A percentile compares a stretch with the other conserved stretches of the same genome.
phyloP scores from a whole-genome alignment of 1,139 yeast genomes.

The Yamadazyma songkhlaensis region DNA sequence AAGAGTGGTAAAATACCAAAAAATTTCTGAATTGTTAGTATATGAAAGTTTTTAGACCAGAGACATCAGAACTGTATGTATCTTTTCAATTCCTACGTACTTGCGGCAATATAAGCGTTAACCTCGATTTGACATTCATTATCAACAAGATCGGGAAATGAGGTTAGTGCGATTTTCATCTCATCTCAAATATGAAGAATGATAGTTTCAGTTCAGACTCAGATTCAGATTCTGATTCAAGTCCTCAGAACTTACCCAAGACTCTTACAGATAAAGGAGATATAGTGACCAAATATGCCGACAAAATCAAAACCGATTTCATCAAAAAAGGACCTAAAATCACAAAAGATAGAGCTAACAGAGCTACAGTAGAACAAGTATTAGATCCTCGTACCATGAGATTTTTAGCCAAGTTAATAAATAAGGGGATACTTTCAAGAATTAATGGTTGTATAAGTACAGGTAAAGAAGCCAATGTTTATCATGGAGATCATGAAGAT shows the following conservation, averaged over 20 bases:
- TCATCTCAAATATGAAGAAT: slow-evolving; percentile 2
- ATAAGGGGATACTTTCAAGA: slow-evolving; percentile 76
- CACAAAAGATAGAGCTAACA: slow-evolving; percentile 78
- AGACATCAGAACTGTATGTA: too few relatives aligned
- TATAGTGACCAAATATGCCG: slow-evolving; percentile 58
- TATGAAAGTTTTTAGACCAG: too few relatives aligned
- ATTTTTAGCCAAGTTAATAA: slow-evolving; percentile 77
- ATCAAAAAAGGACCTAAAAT: slow-evolving; percentile 55
- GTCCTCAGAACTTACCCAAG: slow-evolving; percentile 11
- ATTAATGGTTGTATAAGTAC: slow-evolving; percentile 95
- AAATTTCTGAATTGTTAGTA: slow-evolving; percentile 38
- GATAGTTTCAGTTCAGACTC: slow-evolving; percentile 1
- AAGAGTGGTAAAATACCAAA: slow-evolving; percentile 69
- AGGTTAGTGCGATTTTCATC: slow-evolving; percentile 2
- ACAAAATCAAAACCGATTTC: slow-evolving; percentile 62
- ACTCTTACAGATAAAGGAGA: slow-evolving; percentile 50
- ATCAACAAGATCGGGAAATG: background rate
- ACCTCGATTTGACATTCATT: slow-evolving; percentile 15
- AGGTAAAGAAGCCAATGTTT: slow-evolving; percentile 98
- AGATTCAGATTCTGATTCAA: slow-evolving; percentile 7
- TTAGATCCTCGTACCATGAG: slow-evolving; percentile 90
- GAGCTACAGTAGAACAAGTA: slow-evolving; percentile 97
- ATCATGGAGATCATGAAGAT: slow-evolving; percentile 81
- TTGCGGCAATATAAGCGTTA: slow-evolving; percentile 22
- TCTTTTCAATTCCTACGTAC: slow-evolving; percentile 18